These are phyloP conservation scores for Marvania coccoides DNA, from an alignment of 139 green algal species.

Conservation along the genomic window DNA sequence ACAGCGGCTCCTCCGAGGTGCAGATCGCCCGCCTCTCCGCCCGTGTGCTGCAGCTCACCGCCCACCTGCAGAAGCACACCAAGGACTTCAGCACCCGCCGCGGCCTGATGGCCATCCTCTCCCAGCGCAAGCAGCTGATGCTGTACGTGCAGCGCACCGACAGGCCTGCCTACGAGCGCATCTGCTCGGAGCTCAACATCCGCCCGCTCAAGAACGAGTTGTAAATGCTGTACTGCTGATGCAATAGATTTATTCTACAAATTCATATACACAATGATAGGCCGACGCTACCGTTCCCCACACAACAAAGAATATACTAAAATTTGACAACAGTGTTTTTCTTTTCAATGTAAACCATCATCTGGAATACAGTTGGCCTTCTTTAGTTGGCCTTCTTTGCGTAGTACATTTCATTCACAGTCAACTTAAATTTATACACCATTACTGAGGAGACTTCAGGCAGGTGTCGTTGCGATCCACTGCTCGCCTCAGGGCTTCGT, in stretches of 20 bases:
- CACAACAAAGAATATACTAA: background rate
- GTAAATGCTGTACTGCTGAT: background rate
- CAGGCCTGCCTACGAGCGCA: conserved; percentile 8
- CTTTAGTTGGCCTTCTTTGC: too few species aligned
- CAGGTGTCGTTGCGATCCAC: background rate
- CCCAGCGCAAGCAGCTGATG: conserved; percentile 36
- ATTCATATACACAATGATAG: background rate
- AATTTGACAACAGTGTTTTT: background rate
- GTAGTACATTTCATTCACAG: too few species aligned
- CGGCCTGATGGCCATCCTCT: conserved; percentile 41
- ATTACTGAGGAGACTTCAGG: background rate
- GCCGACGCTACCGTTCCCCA: background rate
- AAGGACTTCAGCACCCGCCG: conserved; percentile 45
- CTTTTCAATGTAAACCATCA: too few species aligned
- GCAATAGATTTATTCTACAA: background rate
- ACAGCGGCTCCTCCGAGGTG: conserved; percentile 47
- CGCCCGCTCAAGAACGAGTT: conserved; percentile 15
- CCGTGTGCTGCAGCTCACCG: conserved; percentile 48
- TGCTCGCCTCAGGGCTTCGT: background rate
- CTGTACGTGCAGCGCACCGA: conserved; percentile 30
- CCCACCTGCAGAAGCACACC: conserved; percentile 47
- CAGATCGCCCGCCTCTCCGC: conserved; percentile 46
- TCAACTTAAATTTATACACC: too few species aligned
- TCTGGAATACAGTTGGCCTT: too few species aligned
- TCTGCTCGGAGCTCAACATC: conserved; percentile 12